Conservation (phyloP, 306 rosid genomes). For the Argentina anserina region DNA sequence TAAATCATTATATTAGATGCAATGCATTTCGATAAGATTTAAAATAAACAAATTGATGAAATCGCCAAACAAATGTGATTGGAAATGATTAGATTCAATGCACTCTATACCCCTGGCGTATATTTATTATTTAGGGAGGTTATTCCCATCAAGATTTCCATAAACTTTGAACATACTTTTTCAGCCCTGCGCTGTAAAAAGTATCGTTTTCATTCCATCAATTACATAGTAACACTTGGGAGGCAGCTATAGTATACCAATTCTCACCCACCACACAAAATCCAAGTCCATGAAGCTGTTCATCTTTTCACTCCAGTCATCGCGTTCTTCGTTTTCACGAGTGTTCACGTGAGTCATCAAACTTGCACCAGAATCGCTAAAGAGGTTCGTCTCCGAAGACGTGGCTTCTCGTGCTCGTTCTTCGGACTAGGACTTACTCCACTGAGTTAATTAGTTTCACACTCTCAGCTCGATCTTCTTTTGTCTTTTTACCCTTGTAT, state of each 20-base stretch:
- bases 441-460: neutral
- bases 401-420: conserved; percentile 9
- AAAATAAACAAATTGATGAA: neutral
- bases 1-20: neutral
- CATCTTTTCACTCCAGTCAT: neutral
- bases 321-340: neutral
- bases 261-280: neutral
- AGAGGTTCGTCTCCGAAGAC: neutral
- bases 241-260: neutral
- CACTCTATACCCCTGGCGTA: neutral
- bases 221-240: neutral
- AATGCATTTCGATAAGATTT: neutral
- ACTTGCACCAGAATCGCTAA: neutral
- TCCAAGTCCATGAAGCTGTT: neutral
- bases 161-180: neutral
- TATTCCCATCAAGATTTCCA: neutral
- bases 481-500: neutral
- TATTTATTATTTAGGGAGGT: too few relatives aligned
- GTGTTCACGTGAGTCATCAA: conserved; percentile 2
- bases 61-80: neutral
- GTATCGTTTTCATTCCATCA: neutral
- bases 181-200: neutral
- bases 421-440: neutral
- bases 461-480: too few relatives aligned
- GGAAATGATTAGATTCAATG: neutral